Percentiles rank a stretch among this genome's conserved stretches.
phyloP scores from a whole-genome alignment of 2,329 filamentous ascomycete species.

The Monilinia polystroma region DNA sequence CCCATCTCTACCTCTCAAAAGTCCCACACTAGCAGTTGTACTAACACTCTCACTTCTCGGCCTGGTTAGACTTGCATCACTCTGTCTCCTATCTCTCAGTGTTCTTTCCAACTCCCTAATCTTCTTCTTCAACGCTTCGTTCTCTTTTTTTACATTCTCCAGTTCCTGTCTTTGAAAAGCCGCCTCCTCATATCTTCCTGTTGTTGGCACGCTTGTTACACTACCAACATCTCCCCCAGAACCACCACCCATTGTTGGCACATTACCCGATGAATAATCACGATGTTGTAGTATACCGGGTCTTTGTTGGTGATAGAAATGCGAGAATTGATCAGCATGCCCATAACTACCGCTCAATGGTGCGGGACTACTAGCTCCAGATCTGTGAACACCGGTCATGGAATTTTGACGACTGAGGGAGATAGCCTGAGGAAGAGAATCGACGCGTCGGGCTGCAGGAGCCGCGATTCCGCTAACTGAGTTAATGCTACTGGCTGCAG shows the following conservation, averaged over 20 bases:
- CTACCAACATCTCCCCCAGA: slow-evolving; percentile 26
- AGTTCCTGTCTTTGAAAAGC: slow-evolving; percentile 59
- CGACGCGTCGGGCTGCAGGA: slow-evolving; percentile 17
- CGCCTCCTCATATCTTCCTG: slow-evolving; percentile 61
- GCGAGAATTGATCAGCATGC: slow-evolving; percentile 37
- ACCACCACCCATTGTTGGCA: slow-evolving; percentile 21
- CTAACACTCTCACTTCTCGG: slow-evolving; percentile 53
- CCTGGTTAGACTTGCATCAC: slow-evolving; percentile 46
- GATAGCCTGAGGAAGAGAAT: slow-evolving; percentile 34
- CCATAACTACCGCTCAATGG: slow-evolving; percentile 34
- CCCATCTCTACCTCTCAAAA: slow-evolving; percentile 41
- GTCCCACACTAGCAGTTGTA: slow-evolving; percentile 50
- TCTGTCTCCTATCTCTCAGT: slow-evolving; percentile 41
- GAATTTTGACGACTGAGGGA: slow-evolving; percentile 40
- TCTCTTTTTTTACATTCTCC: slow-evolving; percentile 61
- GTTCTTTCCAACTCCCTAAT: slow-evolving; percentile 61
- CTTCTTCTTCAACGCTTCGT: slow-evolving; percentile 59
- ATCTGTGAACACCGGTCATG: slow-evolving; percentile 34
- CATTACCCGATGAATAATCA: slow-evolving; percentile 32
- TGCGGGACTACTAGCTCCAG: slow-evolving; percentile 38
- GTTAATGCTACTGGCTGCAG: slow-evolving; percentile 43
- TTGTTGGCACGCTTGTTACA: slow-evolving; percentile 52
- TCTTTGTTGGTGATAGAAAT: slow-evolving; percentile 34
- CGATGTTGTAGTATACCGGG: slow-evolving; percentile 33
- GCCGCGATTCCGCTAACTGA: slow-evolving; percentile 37